Percentiles rank a stretch among this genome's conserved stretches.
Conservation (phyloP, 2,329 filamentous ascomycete species). For the Atkinsonella texensis region DNA sequence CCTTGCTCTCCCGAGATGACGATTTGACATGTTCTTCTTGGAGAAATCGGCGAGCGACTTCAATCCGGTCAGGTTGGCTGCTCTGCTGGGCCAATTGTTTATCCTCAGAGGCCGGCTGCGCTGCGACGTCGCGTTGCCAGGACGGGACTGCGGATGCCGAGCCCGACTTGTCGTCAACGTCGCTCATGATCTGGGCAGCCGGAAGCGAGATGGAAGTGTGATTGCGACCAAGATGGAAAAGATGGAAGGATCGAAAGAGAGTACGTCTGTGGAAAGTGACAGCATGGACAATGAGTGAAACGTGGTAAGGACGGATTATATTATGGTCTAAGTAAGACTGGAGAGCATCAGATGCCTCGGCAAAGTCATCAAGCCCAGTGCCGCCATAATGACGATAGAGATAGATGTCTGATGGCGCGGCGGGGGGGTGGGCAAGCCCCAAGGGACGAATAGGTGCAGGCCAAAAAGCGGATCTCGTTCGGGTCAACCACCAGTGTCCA, state of each 20-base stretch:
- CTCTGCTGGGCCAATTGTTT: constrained; percentile 6
- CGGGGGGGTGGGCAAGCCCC: too few species aligned
- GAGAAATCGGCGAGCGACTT: constrained; percentile 66
- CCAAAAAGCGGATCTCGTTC: too few species aligned
- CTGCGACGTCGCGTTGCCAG: constrained; percentile 18
- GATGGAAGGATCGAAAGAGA: background rate
- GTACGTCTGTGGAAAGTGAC: background rate
- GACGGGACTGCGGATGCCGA: constrained; percentile 15
- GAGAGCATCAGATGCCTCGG: background rate
- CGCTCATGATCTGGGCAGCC: constrained; percentile 15
- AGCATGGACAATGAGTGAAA: background rate
- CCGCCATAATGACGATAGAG: background rate
- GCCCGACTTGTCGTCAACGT: constrained; percentile 17
- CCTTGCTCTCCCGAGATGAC: constrained; percentile 59
- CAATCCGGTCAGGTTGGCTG: constrained; percentile 22
- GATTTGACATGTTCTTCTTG: constrained; percentile 60
- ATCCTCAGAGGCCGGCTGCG: constrained; percentile 9
- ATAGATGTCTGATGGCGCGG: background rate
- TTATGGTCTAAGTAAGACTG: background rate
- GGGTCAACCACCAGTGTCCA: too few species aligned
- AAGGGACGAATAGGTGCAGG: too few species aligned
- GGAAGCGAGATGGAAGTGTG: too few species aligned
- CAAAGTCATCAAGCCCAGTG: too few species aligned
- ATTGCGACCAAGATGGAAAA: background rate
- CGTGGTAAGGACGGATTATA: background rate